Evolutionary conservation across 2,329 filamentous ascomycete genomes (phyloP).

Genomic region (Phialophora tarda): DNA sequence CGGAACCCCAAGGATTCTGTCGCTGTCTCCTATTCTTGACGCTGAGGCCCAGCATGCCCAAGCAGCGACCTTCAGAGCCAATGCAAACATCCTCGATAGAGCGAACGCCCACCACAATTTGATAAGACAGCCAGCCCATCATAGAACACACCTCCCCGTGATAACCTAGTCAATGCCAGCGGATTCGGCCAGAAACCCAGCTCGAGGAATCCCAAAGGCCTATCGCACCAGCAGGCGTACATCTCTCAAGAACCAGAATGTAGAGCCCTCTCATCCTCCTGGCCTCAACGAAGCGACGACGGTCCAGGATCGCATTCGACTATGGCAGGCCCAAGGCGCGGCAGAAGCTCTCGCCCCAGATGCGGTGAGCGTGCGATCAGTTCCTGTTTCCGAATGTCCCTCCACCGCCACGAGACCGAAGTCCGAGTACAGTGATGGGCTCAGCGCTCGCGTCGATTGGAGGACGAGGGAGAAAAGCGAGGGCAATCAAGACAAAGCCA

Average conservation of each 20-base stretch:
- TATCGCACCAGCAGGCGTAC: conserved; percentile 15
- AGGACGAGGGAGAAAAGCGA: conserved; percentile 30
- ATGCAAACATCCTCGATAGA: conserved; percentile 7
- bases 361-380: conserved; percentile 37
- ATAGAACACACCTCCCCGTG: conserved; percentile 1
- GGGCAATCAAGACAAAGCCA: conserved; percentile 40
- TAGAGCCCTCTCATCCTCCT: conserved; percentile 27
- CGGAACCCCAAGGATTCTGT: background rate
- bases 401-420: conserved; percentile 23
- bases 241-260: conserved; percentile 30
- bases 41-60: conserved; percentile 5
- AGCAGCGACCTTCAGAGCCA: conserved; percentile 1
- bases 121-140: background rate
- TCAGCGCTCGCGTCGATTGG: conserved; percentile 22
- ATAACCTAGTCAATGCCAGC: conserved; percentile 45
- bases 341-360: conserved; percentile 45
- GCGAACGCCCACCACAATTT: conserved; percentile 23
- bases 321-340: conserved; percentile 82
- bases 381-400: conserved; percentile 33
- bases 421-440: conserved; percentile 27
- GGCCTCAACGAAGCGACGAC: conserved; percentile 66
- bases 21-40: background rate
- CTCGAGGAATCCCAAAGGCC: conserved; percentile 37
- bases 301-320: conserved; percentile 78
- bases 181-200: conserved; percentile 43